Conservation (phyloP, 192 early-diverging fungal species). For the Backusella westeae region DNA sequence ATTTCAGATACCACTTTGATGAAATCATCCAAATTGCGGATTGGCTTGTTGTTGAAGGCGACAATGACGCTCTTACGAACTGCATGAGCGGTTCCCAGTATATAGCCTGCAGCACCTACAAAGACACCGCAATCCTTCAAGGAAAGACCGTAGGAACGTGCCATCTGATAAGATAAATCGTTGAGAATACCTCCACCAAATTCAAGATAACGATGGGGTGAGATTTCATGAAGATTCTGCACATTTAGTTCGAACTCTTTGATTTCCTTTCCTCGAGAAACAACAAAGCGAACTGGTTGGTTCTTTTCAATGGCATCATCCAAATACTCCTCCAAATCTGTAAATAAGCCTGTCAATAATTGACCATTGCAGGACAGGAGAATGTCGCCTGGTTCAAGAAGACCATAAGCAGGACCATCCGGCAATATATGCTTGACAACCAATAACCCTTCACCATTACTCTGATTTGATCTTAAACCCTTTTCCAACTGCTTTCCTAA, state of each 20-base stretch:
- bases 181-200: slow-evolving; percentile 79
- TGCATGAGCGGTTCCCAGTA: slow-evolving; percentile 57
- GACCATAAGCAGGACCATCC: slow-evolving; percentile 58
- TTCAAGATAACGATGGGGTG: slow-evolving; percentile 80
- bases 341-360: slow-evolving; percentile 60
- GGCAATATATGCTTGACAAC: slow-evolving; percentile 59
- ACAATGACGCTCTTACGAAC: slow-evolving; percentile 63
- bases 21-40: slow-evolving; percentile 62
- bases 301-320: slow-evolving; percentile 51
- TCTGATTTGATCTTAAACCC: slow-evolving; percentile 47
- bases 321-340: slow-evolving; percentile 54
- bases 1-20: slow-evolving; percentile 53
- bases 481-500: slow-evolving; percentile 59
- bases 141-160: slow-evolving; percentile 54
- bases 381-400: slow-evolving; percentile 69
- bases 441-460: slow-evolving; percentile 58
- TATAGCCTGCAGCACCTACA: slow-evolving; percentile 64
- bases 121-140: slow-evolving; percentile 75
- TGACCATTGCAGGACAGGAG: slow-evolving; percentile 59
- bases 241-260: slow-evolving; percentile 40
- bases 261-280: slow-evolving; percentile 51
- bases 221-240: slow-evolving; percentile 72
- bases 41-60: slow-evolving; percentile 57
- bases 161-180: slow-evolving; percentile 72
- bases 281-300: slow-evolving; percentile 43